Conservation (phyloP, 176 grass and related monocot genomes). For the Oryza meridionalis region DNA sequence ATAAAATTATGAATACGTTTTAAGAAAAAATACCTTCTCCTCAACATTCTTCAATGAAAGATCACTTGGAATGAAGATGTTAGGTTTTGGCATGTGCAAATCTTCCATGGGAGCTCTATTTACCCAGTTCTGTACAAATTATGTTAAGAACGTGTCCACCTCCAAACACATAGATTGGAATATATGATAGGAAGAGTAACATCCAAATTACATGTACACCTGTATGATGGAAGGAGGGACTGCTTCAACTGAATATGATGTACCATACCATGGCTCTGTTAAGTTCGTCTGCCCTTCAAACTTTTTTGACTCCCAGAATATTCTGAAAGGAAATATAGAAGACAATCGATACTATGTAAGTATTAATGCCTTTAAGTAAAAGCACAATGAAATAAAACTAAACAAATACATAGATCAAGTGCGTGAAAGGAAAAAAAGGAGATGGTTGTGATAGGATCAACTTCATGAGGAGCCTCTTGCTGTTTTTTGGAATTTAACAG, state of each 20-base stretch:
- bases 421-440: conserved; percentile 9
- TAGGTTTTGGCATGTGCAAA: conserved; percentile 81
- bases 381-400: conserved; percentile 2
- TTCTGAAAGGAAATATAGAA: conserved; percentile 54
- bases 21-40: conserved; percentile 60
- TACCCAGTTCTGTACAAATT: conserved; percentile 73
- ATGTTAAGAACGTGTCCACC: conserved; percentile 15
- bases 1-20: conserved; percentile 25
- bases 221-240: conserved; percentile 57
- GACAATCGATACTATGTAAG: background rate
- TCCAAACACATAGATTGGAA: conserved; percentile 10
- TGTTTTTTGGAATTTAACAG: background rate
- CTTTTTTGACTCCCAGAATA: conserved; percentile 91
- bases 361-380: background rate
- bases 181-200: conserved; percentile 23
- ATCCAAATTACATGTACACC: conserved; percentile 43
- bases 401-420: conserved; percentile 9
- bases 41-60: conserved; percentile 69
- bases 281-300: conserved; percentile 74
- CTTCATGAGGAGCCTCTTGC: background rate
- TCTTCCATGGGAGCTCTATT: conserved; percentile 67
- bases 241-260: conserved; percentile 73
- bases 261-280: conserved; percentile 93
- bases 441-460: conserved; percentile 24
- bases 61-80: conserved; percentile 86